Evolutionary conservation across 768 basidiomycete species (phyloP), one percentile per base, ranked within the genome.

Genomic region (Galerina sulciceps): DNA sequence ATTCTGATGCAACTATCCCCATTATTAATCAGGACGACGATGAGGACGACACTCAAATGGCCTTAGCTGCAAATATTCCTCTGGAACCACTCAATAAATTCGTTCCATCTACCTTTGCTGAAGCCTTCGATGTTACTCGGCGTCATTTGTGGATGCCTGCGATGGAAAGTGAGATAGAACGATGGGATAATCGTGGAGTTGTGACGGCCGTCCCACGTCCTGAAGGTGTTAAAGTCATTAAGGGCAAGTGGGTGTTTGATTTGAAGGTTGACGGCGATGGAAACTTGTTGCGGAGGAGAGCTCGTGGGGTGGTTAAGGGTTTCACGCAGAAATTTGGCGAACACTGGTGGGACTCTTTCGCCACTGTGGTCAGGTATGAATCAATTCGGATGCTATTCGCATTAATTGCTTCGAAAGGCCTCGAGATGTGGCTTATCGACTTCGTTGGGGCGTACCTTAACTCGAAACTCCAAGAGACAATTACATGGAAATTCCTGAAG

Each of bases 101-200:
- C 10, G 10, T 62, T 10, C 60, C 60, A n/a, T 18, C 53, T 13
- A 53, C 46, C 5, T 62, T 53, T 23, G 17, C 34, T 2, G 57
- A 62, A 14, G 57, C 57, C 1, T 58, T 20, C 18, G 48, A 62
- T 31, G 3, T 35, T 11, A 22, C 52, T n/a, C 46, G 23, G 6
- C 40, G 45, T 38, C 49, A 58, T 20, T 10, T 49, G 6, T 62
- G 60, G 60, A 14, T 54, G 10, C 40, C 57, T 3, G 6, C 60
- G 3, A 62, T 62, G 60, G 34, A 54, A 20, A 44, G 20, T 15
- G 60, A 62, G 15, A 62, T 62, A 9, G 56, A 49, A 3, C 23
- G 50, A 13, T 57, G 57, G 60, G 52, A 53, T 11, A 17, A 11
- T 18, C 49, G 57, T 10, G 60, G 60, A 1, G 57, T 62, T n/a